A percentile compares a stretch with the other conserved stretches of the same genome.
These are phyloP conservation scores for Monilinia fructigena DNA, from an alignment of 2,329 filamentous ascomycete genomes.

Conservation along the genomic window DNA sequence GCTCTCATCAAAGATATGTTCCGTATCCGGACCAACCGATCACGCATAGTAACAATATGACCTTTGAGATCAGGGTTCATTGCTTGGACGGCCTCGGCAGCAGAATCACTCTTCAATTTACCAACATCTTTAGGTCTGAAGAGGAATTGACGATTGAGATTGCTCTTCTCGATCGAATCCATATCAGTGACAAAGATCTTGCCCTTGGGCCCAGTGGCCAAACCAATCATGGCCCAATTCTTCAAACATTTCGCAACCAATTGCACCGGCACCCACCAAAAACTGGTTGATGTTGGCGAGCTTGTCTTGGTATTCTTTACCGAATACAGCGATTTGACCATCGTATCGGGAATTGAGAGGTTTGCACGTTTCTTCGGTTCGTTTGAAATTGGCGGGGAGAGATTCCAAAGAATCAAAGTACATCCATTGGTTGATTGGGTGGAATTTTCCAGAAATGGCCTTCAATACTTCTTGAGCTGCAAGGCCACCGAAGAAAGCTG, in stretches of 20 bases:
- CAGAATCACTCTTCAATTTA: conserved; percentile 93
- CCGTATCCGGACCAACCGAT: conserved; percentile 91
- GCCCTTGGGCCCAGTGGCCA: conserved; percentile 83
- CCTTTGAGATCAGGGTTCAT: conserved; percentile 94
- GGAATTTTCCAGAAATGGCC: conserved; percentile 95
- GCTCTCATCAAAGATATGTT: conserved; percentile 87
- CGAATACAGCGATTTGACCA: conserved; percentile 95
- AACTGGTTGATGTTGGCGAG: conserved; percentile 88
- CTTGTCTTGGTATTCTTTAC: conserved; percentile 90
- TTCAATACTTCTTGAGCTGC: conserved; percentile 94
- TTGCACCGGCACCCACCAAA: conserved; percentile 92
- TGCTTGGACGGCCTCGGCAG: conserved; percentile 79
- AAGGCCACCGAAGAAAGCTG: conserved; percentile 91
- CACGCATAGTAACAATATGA: conserved; percentile 82
- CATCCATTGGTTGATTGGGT: conserved; percentile 91
- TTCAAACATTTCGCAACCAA: conserved; percentile 99
- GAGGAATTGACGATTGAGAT: conserved; percentile 94
- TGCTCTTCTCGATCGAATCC: conserved; percentile 98
- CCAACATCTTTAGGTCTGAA: conserved; percentile 94
- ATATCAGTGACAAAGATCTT: conserved; percentile 94
- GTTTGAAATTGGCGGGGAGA: conserved; percentile 69
- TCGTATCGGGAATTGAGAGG: conserved; percentile 86
- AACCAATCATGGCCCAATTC: conserved; percentile 99
- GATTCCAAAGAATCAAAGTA: conserved; percentile 99
- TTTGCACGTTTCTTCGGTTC: conserved; percentile 85